Evolutionary conservation across 1,284 basidiomycete species (phyloP), one percentile per base, ranked within the genome.

Genomic region (Peniophora sp.): DNA sequence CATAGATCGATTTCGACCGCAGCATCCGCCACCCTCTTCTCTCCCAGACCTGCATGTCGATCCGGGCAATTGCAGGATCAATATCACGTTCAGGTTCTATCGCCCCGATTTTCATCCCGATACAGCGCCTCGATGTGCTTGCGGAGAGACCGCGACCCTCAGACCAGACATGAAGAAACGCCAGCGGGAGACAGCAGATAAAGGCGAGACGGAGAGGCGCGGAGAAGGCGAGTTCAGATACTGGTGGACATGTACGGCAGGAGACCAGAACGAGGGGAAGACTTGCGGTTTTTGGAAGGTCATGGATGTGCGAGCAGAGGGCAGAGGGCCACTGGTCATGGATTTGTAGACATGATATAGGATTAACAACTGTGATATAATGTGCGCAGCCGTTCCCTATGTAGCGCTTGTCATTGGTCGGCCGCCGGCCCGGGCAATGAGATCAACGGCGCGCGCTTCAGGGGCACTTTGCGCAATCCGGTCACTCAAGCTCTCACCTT

Each of bases 1-100:
- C 0, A 75, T 95, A 49, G 92, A 95, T 62, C 60, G 87, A 17
- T 94, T 85, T 62, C 77, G 78, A 32, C 89, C 91, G 1, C 65
- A 74, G 2, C 76, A 70, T 57, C 81, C 83, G 16, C 80, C 61
- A 0, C 61, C 60, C 3, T 32, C 48, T 16, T 22, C 55, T 50
- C 3, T 55, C 8, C 47, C 53, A 22, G 48, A 50, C 24, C 53
- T 22, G 55, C 54, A 5, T 55, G 63, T 68, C 32, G 61, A 65
- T 43, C 55, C 69, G 2, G 84, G 78, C 19, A 92, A 83, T 51
- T 81, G 78, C 53, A 79, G 92, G 20, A 92, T 95, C 59, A 94
- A 93, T 60, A 85, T 95, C 52, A 95, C 92, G 0, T 94, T 94
- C 64, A 76, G 91, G 39, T 92, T 92, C 64, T 93, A 89, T 58